Evolutionary conservation across 129 eudicot genomes (phyloP), one percentile per base, ranked within the genome.

Genomic region (Kitagawia praeruptora): DNA sequence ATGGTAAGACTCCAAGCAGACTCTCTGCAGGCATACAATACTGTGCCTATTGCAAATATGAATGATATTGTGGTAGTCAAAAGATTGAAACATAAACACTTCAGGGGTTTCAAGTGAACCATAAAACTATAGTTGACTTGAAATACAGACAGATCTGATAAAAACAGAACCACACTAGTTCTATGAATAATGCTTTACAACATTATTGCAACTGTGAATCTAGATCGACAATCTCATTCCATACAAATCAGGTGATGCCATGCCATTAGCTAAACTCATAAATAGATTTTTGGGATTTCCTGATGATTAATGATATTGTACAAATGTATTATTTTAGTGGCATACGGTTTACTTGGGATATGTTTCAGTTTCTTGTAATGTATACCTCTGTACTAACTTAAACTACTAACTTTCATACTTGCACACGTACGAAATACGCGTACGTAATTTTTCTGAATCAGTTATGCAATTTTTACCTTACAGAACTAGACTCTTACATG

Each of bases 181-280:
- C 27, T 18, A 70, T 39, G 8, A 38, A 48, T 58, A 54, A 83
- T 87, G 19, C 94, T 92, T 39, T 86, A 78, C 79, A 77, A 85
- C 79, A 81, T 89, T 63, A 82, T 92, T 61, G 81, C 82, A 11
- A 75, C 82, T 23, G 82, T 90, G 85, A 74, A 84, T 78, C 49
- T 77, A 58, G 87, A n/a, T n/a, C n/a, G n/a, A 86, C 51, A 80
- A 87, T 73, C 88, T 92, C 66, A 80, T 90, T 74, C 89, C 91
- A 11, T 95, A 95, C 79, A 74, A 88, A 38, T 79, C 98, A n/a
- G 98, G 96, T 78, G 96, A 92, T 86, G 98, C 96, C 38, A 83
- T 81, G n/a, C 97, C 98, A 0, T 97, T 92, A 80, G 92, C 97
- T 74, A 87, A 85, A 71, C 87, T 92, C 48, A 90, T 95, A 75